Evolutionary conservation across 139 green algal genomes (phyloP).

Genomic region (Pseudopediastrum boryanum): DNA sequence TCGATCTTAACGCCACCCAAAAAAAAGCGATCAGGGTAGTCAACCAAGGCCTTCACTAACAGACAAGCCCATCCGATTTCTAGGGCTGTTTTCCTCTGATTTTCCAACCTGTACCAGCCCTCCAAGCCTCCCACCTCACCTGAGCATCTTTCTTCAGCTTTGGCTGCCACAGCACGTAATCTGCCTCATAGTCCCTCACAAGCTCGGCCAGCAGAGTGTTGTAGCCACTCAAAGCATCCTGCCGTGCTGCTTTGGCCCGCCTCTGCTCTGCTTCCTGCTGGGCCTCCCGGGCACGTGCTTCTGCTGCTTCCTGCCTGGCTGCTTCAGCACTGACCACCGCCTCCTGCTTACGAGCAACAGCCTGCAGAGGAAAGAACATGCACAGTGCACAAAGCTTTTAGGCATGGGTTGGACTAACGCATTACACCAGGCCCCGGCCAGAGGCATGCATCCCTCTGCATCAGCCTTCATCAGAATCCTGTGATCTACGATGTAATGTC

Average conservation of each 20-base stretch:
- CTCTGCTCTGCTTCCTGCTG: constrained; percentile 30
- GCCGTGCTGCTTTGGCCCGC: constrained; percentile 44
- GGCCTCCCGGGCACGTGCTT: constrained; percentile 6
- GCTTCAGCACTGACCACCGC: background rate
- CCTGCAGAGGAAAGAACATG: too few relatives aligned
- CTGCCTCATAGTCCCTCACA: constrained; percentile 50
- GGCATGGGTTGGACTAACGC: too few relatives aligned
- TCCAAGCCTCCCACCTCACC: constrained; percentile 34
- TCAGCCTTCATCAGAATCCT: too few relatives aligned
- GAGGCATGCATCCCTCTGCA: too few relatives aligned
- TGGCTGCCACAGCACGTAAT: constrained; percentile 43
- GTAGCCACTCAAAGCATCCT: constrained; percentile 55
- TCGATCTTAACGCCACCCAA: too few relatives aligned
- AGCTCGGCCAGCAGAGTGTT: constrained; percentile 68
- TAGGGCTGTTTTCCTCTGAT: background rate
- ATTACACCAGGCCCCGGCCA: too few relatives aligned
- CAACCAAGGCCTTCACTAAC: too few relatives aligned
- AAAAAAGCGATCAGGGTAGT: too few relatives aligned
- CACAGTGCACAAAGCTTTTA: too few relatives aligned
- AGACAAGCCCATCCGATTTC: too few relatives aligned
- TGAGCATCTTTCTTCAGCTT: constrained; percentile 60
- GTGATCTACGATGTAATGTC: too few relatives aligned
- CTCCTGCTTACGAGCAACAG: too few relatives aligned
- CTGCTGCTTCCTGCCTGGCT: constrained; percentile 24
- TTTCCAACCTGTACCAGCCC: background rate